These are phyloP conservation scores for Hirschioporus abietinus DNA, from an alignment of 768 basidiomycete species.

Conservation along the genomic window DNA sequence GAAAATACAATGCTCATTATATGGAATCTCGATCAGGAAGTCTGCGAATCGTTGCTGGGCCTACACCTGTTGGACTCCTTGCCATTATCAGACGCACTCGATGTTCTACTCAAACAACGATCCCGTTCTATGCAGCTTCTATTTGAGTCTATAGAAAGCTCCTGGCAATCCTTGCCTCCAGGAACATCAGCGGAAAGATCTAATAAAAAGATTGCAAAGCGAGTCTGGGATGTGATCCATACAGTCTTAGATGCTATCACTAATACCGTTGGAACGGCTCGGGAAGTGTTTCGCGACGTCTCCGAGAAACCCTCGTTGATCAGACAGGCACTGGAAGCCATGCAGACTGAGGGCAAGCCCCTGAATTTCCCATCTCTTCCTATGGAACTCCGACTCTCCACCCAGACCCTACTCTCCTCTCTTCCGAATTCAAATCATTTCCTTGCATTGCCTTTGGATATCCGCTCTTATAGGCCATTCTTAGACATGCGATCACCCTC, in stretches of 20 bases:
- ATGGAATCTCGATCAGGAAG: conserved; percentile 40
- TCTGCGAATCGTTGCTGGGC: conserved; percentile 73
- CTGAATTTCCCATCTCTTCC: conserved; percentile 30
- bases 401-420: conserved; percentile 57
- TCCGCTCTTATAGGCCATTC: conserved; percentile 81
- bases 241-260: conserved; percentile 49
- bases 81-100: conserved; percentile 68
- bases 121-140: conserved; percentile 49
- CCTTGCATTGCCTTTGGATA: conserved; percentile 61
- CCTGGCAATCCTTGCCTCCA: conserved; percentile 24
- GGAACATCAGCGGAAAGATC: conserved; percentile 26
- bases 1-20: background rate
- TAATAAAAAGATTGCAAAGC: conserved; percentile 34
- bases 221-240: conserved; percentile 50
- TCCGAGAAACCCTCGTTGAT: conserved; percentile 42
- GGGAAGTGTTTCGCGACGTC: conserved; percentile 48
- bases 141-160: conserved; percentile 11
- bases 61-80: conserved; percentile 87
- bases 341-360: conserved; percentile 46
- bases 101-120: conserved; percentile 67
- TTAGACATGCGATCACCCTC: conserved; percentile 64
- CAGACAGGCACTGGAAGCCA: conserved; percentile 48
- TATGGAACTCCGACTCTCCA: conserved; percentile 54
- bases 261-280: conserved; percentile 51
- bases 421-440: conserved; percentile 85